Base-by-base conservation (phyloP, 2,329 filamentous ascomycete species). In the Shiraia bambusicola region DNA sequence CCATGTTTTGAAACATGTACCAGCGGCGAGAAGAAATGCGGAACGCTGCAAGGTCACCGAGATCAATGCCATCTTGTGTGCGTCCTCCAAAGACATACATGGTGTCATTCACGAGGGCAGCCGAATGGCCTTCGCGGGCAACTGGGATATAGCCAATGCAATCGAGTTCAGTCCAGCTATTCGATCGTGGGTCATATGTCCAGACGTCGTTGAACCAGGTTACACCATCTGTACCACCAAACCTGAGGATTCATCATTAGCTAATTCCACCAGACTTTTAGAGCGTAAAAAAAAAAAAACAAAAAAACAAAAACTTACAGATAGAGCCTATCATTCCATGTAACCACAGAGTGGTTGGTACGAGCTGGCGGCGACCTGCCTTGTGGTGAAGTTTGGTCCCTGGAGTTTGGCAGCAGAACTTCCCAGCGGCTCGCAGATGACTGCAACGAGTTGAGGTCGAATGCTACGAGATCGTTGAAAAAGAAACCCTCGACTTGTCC, bases 1-100 rank as follows among this genome's bases (percentile, higher is more conserved):
- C 93, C 93, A 98, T 98, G 64, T 98, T 98, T 64, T 98, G 93
- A 71, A 98, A 98, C 26, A 93, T 98, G 68, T 97, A 98, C 93
- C 93, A 98, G 45, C 93, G 82, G 52, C 88, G 84, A 9, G 90
- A 90, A 1, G 86, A 82, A 56, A 88, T 88, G 35, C 83, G 78
- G 69, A 88, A 88, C 8, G 93, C 93, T 2, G 93, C 92, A 30
- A 98, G 77, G 68, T 98, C 93, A 25, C 92, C 93, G 3, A 98
- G 75, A 65, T 98, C 93, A 19, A 84, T 82, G 1, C 93, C 93
- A 56, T 97, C 91, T 63, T 96, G 89, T 0, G 90, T 96, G 45
- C 93, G 86, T 31, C 93, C 93, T 56, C 94, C 94, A 67, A 98
- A 98, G 47, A 98, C 84, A 72, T 98, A 98, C 94, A 98, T 98